Evolutionary conservation across 2,329 filamentous ascomycete genomes (phyloP).

Genomic region (Mollisiaceae sp.): DNA sequence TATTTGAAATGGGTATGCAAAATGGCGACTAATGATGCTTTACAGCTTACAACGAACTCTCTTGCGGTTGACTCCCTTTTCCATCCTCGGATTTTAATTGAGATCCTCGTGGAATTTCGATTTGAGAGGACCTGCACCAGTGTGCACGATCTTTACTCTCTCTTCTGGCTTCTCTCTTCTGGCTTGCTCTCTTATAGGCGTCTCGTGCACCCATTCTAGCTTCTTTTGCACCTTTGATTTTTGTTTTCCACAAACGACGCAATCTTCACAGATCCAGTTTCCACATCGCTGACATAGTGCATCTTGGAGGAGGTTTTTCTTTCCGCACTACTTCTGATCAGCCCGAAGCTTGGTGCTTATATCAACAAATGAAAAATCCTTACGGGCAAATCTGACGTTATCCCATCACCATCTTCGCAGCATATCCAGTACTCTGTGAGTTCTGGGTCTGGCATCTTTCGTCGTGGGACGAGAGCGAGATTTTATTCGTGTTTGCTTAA

Average conservation of each 20-base stretch:
- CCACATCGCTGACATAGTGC: not conserved
- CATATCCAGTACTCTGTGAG: slow-evolving; percentile 1
- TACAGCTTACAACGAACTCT: not conserved
- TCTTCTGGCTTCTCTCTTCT: not conserved
- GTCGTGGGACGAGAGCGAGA: no score
- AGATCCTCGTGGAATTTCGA: slow-evolving; percentile 2
- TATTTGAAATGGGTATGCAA: not conserved
- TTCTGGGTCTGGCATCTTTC: not conserved
- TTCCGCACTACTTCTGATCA: not conserved
- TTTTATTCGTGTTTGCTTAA: no score
- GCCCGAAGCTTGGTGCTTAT: not conserved
- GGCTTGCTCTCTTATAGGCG: not conserved
- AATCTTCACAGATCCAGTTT: not conserved
- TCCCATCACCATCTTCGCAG: not conserved
- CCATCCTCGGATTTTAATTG: not conserved
- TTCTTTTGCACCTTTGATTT: not conserved
- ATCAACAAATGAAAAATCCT: not conserved
- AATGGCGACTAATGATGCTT: not conserved
- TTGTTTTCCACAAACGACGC: not conserved
- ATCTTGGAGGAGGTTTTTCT: not conserved
- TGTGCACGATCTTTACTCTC: not conserved
- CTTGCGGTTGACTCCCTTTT: not conserved
- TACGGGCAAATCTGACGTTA: not conserved
- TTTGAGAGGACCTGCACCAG: not conserved
- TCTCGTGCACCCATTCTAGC: not conserved